Base-by-base conservation (phyloP, 768 basidiomycete genomes). In the Tephrocybe sp. region DNA sequence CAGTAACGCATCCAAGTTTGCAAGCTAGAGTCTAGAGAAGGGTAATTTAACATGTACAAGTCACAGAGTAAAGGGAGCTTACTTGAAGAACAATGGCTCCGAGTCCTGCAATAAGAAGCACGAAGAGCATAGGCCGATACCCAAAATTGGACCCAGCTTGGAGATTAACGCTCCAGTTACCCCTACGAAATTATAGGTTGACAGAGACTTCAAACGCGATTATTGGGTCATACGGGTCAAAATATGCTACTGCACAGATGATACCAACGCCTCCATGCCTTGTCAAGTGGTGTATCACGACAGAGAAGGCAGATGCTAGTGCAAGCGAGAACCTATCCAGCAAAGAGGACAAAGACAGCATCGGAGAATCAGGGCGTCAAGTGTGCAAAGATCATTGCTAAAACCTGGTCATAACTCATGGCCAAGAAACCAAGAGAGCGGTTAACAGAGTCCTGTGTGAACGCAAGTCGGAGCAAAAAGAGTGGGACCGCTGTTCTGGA, bases 141-240 rank as follows among this genome's bases (percentile, higher is more conserved):
- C 89, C 87, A 59, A 76, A 89, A 33, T 76, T 64, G n/a, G 85
- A 83, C 4, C 89, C 88, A 4, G 87, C 89, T 64, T 87, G 82
- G 10, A 90, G 73, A 66, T 91, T 87, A 16, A 88, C 87, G 19
- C 83, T 78, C 89, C 89, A 89, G 60, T 90, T 91, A 22, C 89
- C 86, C 32, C 81, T 82, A 23, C 42, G 26, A 48, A 6, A 40
- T 45, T 44, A n/a, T 31, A 26, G 55, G 19, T 49, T 39, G 44
- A 22, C 35, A 39, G 40, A 35, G 34, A 33, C 19, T n/a, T 23
- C 19, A 14, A 34, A 35, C 39, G 20, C 39, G 40, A 39, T 16
- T 53, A 16, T 13, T 30, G 22, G 13, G n/a, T 67, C 83, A 55
- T 60, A 84, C 84, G 83, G 84, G 54, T 85, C 83, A 59, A 85